Evolutionary conservation across 2,329 filamentous ascomycete species (phyloP).

Genomic region (Helotiales sp.): DNA sequence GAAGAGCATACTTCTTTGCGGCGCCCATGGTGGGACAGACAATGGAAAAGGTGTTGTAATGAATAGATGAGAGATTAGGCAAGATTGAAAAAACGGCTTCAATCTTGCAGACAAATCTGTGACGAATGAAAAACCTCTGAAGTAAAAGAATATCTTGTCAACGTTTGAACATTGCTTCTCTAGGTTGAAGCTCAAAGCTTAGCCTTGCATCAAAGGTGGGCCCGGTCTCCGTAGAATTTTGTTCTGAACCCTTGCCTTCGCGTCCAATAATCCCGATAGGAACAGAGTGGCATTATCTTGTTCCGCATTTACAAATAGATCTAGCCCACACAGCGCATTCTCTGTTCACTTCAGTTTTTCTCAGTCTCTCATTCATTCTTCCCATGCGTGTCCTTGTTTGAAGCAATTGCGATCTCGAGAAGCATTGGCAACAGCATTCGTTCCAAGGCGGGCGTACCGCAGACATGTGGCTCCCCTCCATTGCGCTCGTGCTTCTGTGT

Average conservation of each 20-base stretch:
- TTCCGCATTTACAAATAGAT: conserved; percentile 17
- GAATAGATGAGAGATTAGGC: background rate
- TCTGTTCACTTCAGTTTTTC: conserved; percentile 9
- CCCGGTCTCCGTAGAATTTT: background rate
- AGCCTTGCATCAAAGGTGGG: background rate
- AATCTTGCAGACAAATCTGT: background rate
- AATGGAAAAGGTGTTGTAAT: background rate
- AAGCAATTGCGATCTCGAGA: conserved; percentile 13
- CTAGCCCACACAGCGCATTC: conserved; percentile 7
- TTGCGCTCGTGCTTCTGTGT: conserved; percentile 52
- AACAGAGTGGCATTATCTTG: conserved; percentile 22
- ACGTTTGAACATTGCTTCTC: background rate
- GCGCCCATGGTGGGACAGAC: conserved; percentile 27
- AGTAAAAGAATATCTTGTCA: background rate
- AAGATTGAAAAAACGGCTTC: background rate
- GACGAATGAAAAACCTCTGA: background rate
- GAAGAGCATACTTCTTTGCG: conserved; percentile 64
- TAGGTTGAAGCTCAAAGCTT: background rate
- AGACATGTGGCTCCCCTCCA: conserved; percentile 51
- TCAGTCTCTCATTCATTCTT: conserved; percentile 19
- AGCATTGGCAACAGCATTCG: conserved; percentile 3
- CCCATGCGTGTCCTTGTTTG: conserved; percentile 16
- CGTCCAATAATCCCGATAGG: conserved; percentile 10
- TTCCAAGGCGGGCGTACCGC: conserved; percentile 21
- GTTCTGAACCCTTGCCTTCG: background rate